phyloP scores from a whole-genome alignment of 768 basidiomycete genomes.

The Cantharellus cinnabarinus region DNA sequence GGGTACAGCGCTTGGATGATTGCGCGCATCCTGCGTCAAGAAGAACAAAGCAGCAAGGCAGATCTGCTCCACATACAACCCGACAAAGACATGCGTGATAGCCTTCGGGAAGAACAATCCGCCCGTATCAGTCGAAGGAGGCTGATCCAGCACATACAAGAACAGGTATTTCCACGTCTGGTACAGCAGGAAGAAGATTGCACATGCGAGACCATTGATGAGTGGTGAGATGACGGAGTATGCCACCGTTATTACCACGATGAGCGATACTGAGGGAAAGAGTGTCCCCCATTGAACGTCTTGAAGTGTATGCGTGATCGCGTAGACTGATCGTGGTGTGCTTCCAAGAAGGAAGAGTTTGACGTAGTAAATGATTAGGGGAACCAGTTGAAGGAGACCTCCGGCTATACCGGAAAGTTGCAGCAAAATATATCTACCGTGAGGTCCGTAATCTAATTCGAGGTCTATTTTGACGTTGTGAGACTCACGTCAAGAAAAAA shows the following conservation, averaged over 20 bases:
- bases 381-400: slow-evolving; percentile 60
- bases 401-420: slow-evolving; percentile 63
- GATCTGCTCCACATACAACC: slow-evolving; percentile 77
- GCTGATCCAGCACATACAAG: slow-evolving; percentile 59
- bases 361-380: slow-evolving; percentile 70
- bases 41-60: slow-evolving; percentile 82
- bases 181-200: slow-evolving; percentile 70
- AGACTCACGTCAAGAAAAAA: slow-evolving; percentile 57
- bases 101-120: slow-evolving; percentile 93
- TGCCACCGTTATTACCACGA: slow-evolving; percentile 16
- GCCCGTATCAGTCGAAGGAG: slow-evolving; percentile 54
- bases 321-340: slow-evolving; percentile 69
- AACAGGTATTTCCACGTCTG: slow-evolving; percentile 40
- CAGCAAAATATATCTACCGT: slow-evolving; percentile 36
- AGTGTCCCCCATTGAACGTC: slow-evolving; percentile 54
- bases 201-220: slow-evolving; percentile 74
- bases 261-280: slow-evolving; percentile 48
- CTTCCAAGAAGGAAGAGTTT: slow-evolving; percentile 74
- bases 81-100: slow-evolving; percentile 81
- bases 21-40: slow-evolving; percentile 40
- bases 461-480: slow-evolving; percentile 20
- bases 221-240: slow-evolving; percentile 85
- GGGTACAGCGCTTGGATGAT: slow-evolving; percentile 35
- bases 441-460: slow-evolving; percentile 12
- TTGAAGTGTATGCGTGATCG: slow-evolving; percentile 56